Percentiles rank a stretch among this genome's conserved stretches.
Conservation (phyloP, 352 stramenopile species). For the Globisporangium heterothallicum region DNA sequence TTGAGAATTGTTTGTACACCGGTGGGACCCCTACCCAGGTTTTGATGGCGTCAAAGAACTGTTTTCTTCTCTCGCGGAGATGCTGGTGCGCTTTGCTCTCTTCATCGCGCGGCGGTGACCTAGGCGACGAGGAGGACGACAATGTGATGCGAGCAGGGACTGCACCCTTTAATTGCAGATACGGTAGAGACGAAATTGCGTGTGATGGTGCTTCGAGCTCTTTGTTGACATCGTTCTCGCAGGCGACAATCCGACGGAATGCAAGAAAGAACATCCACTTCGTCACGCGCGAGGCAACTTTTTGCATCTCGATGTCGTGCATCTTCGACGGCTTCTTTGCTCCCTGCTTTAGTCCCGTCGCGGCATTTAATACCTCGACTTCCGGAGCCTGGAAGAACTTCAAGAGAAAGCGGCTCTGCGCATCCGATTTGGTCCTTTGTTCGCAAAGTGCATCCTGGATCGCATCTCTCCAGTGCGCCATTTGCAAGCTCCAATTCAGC, state of each 20-base stretch:
- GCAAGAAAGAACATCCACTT: slow-evolving; percentile 55
- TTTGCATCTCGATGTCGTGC: slow-evolving; percentile 31
- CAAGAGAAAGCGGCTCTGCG: background rate
- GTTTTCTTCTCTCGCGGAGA: background rate
- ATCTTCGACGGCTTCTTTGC: slow-evolving; percentile 64
- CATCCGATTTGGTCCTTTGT: background rate
- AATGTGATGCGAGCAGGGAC: slow-evolving; percentile 10
- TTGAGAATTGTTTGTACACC: slow-evolving; percentile 36
- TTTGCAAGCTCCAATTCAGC: slow-evolving; percentile 46
- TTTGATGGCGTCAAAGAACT: slow-evolving; percentile 15
- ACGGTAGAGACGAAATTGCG: slow-evolving; percentile 14
- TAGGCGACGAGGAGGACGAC: too few relatives aligned
- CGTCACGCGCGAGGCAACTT: slow-evolving; percentile 52
- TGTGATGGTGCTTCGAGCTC: background rate
- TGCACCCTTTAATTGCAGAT: slow-evolving; percentile 29
- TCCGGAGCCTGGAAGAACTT: slow-evolving; percentile 39
- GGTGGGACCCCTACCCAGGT: slow-evolving; percentile 30
- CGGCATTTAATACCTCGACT: slow-evolving; percentile 51
- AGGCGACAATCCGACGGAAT: slow-evolving; percentile 25
- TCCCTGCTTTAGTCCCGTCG: slow-evolving; percentile 63
- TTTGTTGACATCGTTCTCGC: background rate
- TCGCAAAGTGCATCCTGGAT: too few relatives aligned
- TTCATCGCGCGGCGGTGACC: background rate
- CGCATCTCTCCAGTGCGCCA: slow-evolving; percentile 31
- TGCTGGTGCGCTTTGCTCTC: background rate